phyloP scores from a whole-genome alignment of 805 yeast genomes.

The Starmera dryadoides region DNA sequence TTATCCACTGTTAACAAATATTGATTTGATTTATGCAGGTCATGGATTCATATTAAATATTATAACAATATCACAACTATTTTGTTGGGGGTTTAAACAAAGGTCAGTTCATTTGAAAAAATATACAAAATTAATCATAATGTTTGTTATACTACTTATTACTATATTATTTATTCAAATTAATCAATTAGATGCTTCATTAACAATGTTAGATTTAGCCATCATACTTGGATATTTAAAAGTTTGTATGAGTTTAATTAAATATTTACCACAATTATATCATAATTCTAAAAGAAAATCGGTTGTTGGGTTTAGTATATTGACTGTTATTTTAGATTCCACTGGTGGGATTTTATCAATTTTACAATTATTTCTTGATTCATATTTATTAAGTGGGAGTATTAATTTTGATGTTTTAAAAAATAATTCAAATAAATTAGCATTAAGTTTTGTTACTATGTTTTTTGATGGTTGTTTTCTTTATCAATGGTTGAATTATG shows the following conservation, averaged over 20 bases:
- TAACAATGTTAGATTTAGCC: conserved; percentile 26
- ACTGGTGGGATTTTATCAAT: conserved; percentile 26
- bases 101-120: conserved; percentile 10
- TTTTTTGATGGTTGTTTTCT: conserved; percentile 29
- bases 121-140: conserved; percentile 14
- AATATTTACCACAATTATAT: conserved; percentile 73
- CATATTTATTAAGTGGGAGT: conserved; percentile 17
- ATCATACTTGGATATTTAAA: conserved; percentile 34
- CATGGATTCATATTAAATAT: conserved; percentile 39
- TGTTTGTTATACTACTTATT: conserved; percentile 1
- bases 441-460: conserved; percentile 30
- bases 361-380: conserved; percentile 17
- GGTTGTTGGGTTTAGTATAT: conserved; percentile 78
- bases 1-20: conserved; percentile 33
- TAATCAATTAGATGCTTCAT: background rate
- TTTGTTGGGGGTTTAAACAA: conserved; percentile 19
- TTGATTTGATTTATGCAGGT: conserved; percentile 38
- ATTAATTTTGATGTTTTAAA: conserved; percentile 18
- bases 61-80: conserved; percentile 33
- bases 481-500: conserved; percentile 27
- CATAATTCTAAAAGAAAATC: conserved; percentile 76
- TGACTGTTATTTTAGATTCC: conserved; percentile 32
- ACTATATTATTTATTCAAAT: conserved; percentile 2
- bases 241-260: conserved; percentile 39
- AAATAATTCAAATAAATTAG: conserved; percentile 33